Conservation (phyloP, 352 stramenopile genomes). For the Peronospora farinosa region DNA sequence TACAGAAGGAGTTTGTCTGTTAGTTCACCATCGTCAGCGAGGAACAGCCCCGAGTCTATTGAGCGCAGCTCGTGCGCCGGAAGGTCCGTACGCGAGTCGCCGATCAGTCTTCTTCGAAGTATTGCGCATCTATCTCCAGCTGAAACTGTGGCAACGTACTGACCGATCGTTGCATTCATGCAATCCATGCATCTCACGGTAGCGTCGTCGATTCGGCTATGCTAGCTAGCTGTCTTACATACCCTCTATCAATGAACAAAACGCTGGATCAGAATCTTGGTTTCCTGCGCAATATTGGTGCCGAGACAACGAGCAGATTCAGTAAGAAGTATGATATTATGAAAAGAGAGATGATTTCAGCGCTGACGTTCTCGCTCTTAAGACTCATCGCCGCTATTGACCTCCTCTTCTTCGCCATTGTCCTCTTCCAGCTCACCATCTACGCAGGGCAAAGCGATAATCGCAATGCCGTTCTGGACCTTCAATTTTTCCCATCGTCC, state of each 20-base stretch:
- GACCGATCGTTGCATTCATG: conserved; percentile 83
- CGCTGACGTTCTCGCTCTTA: conserved; percentile 18
- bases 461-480: conserved; percentile 86
- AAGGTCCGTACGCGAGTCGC: conserved; percentile 49
- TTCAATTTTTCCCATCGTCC: conserved; percentile 88
- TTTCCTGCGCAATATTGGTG: not conserved
- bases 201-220: conserved; percentile 74
- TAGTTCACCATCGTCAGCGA: conserved; percentile 73
- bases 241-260: conserved; percentile 13
- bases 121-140: conserved; percentile 74
- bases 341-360: conserved; percentile 12
- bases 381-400: conserved; percentile 28
- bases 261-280: conserved; percentile 8
- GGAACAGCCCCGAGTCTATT: conserved; percentile 40
- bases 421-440: conserved; percentile 28
- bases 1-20: conserved; percentile 65
- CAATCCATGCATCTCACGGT: conserved; percentile 85
- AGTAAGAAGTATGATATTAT: conserved; percentile 24
- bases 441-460: conserved; percentile 80
- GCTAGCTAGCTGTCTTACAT: conserved; percentile 6
- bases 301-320: conserved; percentile 1
- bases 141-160: conserved; percentile 88
- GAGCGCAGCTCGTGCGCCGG: conserved; percentile 34
- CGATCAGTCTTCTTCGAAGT: conserved; percentile 65
- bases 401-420: conserved; percentile 27